A percentile compares a stretch with the other conserved stretches of the same genome.
Evolutionary conservation across 768 basidiomycete species (phyloP).

Genomic region (Suillus lakei): DNA sequence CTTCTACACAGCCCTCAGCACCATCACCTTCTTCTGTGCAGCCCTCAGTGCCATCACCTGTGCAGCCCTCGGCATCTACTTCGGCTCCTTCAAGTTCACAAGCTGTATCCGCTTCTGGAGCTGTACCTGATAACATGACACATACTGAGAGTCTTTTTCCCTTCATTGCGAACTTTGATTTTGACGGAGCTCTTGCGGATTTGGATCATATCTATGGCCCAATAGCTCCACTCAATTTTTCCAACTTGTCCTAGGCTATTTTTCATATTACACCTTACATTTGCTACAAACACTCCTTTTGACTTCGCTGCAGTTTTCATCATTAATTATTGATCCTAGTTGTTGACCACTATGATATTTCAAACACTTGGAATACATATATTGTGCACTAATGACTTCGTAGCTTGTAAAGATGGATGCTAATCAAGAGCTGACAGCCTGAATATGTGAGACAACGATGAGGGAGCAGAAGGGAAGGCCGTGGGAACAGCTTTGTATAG

Average conservation of each 20-base stretch:
- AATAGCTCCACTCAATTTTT: no score
- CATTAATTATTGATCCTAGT: not conserved
- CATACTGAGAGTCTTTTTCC: not conserved
- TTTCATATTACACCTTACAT: no score
- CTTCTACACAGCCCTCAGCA: no score
- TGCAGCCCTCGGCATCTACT: not conserved
- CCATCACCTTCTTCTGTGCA: not conserved
- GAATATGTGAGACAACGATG: no score
- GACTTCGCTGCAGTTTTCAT: no score
- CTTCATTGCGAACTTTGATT: not conserved
- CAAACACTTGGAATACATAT: not conserved
- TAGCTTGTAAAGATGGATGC: no score
- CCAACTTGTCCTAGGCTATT: no score
- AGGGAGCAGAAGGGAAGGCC: no score
- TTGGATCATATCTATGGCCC: no score
- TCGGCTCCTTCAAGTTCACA: not conserved
- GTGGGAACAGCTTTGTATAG: no score
- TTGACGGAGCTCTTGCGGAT: not conserved
- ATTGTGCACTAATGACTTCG: not conserved
- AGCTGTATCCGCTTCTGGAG: not conserved
- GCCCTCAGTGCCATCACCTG: not conserved
- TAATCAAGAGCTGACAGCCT: no score
- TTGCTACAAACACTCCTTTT: no score
- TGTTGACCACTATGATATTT: not conserved
- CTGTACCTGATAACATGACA: not conserved